Percentiles rank a stretch among this genome's conserved stretches.
Conservation (phyloP, 78 protist genomes). For the Polysphondylium violaceum region DNA sequence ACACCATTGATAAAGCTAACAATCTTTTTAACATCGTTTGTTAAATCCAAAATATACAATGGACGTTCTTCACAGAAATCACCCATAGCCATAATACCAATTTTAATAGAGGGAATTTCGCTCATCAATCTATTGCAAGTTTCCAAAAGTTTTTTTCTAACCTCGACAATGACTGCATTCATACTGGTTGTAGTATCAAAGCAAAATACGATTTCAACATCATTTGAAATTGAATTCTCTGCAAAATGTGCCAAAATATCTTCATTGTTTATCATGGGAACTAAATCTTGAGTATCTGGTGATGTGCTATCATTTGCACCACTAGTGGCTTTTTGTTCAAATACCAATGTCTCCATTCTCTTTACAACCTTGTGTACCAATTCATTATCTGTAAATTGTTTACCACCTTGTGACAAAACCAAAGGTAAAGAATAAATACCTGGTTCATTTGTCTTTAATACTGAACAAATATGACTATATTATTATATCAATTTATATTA, state of each 20-base stretch:
- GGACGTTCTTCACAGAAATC: conserved; percentile 65
- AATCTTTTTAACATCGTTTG: conserved; percentile 36
- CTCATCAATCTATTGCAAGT: conserved; percentile 42
- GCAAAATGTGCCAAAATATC: conserved; percentile 40
- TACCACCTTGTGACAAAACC: conserved; percentile 33
- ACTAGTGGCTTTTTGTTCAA: background rate
- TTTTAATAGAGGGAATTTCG: conserved; percentile 63
- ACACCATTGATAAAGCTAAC: conserved; percentile 36
- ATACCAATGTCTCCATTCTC: conserved; percentile 20
- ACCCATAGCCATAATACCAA: conserved; percentile 79
- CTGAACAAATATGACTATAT: conserved; percentile 3
- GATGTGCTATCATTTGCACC: background rate
- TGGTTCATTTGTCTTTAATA: conserved; percentile 28
- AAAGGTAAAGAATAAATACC: background rate
- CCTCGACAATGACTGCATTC: conserved; percentile 57
- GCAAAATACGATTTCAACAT: conserved; percentile 70
- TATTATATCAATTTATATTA: background rate
- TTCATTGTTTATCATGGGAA: conserved; percentile 15
- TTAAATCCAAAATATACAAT: conserved; percentile 31
- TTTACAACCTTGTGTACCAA: conserved; percentile 15
- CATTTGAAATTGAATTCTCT: conserved; percentile 41
- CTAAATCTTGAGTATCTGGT: conserved; percentile 5
- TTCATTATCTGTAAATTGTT: background rate
- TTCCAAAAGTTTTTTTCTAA: conserved; percentile 50
- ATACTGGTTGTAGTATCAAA: conserved; percentile 79